Conservation (phyloP, 225 moss, liverwort and hornwort genomes). For the Straminergon stramineum region DNA sequence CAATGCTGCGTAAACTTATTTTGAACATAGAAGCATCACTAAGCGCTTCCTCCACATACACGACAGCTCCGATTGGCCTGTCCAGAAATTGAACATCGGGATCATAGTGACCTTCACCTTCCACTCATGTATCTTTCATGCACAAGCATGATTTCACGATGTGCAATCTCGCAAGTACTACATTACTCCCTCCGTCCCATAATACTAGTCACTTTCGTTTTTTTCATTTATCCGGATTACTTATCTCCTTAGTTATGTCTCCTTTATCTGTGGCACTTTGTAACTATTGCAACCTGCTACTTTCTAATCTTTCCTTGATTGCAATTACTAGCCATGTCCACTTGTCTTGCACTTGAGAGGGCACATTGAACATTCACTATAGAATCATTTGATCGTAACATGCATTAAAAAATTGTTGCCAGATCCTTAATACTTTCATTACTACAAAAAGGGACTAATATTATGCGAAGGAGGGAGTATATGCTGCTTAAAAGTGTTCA, state of each 20-base stretch:
- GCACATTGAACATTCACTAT: not conserved
- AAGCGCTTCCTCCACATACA: constrained; percentile 58
- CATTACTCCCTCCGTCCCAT: not conserved
- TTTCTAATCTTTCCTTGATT: not conserved
- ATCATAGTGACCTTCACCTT: not conserved
- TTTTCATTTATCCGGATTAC: rapidly evolving
- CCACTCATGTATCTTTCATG: not conserved
- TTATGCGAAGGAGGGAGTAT: not conserved
- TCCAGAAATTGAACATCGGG: not conserved
- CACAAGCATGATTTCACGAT: not conserved
- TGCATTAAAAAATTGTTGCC: not conserved
- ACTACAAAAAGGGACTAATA: not conserved
- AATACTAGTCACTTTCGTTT: not conserved
- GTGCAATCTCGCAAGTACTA: not conserved
- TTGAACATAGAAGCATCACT: constrained; percentile 40
- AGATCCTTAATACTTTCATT: not conserved
- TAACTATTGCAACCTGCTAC: not conserved
- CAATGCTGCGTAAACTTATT: constrained; percentile 76
- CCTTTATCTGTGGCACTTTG: not conserved
- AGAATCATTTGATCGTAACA: not conserved
- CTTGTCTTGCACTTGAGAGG: not conserved
- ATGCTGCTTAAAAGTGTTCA: not conserved
- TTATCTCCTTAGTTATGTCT: not conserved
- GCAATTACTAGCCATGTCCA: not conserved
- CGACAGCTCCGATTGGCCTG: constrained; percentile 81